A percentile compares a stretch with the other conserved stretches of the same genome.
Evolutionary conservation across 176 grass and related monocot species (phyloP).

Genomic region (Oryza glaberrima): DNA sequence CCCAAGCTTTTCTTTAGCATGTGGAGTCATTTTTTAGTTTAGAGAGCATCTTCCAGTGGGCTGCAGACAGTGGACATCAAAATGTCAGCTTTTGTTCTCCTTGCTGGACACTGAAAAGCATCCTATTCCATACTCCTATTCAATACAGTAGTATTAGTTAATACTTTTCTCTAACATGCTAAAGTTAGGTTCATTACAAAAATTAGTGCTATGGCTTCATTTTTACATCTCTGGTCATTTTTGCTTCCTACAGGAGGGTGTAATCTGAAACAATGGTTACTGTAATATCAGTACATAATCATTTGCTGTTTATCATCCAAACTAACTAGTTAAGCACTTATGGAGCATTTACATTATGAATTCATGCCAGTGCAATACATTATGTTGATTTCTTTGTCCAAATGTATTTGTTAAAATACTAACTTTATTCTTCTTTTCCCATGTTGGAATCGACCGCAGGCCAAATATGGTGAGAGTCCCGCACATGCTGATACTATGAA

Average conservation of each 20-base stretch:
- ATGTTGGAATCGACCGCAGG: conserved; percentile 52
- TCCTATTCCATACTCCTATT: background rate
- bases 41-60: conserved; percentile 24
- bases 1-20: background rate
- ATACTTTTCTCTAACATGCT: background rate
- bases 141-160: background rate
- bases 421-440: conserved; percentile 19
- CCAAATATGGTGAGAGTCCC: conserved; percentile 82
- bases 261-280: background rate
- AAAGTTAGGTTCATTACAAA: background rate
- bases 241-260: background rate
- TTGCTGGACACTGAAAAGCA: conserved; percentile 1
- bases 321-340: background rate
- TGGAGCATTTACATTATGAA: background rate
- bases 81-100: background rate
- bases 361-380: conserved; percentile 1
- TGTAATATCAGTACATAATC: background rate
- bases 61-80: conserved; percentile 1
- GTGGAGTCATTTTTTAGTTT: conserved; percentile 23
- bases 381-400: background rate
- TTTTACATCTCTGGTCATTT: background rate
- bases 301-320: background rate
- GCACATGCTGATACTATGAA: background rate
- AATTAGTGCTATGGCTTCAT: background rate
- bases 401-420: conserved; percentile 22